phyloP scores from a whole-genome alignment of 257 asterid species.

The Forsythia suspensa region DNA sequence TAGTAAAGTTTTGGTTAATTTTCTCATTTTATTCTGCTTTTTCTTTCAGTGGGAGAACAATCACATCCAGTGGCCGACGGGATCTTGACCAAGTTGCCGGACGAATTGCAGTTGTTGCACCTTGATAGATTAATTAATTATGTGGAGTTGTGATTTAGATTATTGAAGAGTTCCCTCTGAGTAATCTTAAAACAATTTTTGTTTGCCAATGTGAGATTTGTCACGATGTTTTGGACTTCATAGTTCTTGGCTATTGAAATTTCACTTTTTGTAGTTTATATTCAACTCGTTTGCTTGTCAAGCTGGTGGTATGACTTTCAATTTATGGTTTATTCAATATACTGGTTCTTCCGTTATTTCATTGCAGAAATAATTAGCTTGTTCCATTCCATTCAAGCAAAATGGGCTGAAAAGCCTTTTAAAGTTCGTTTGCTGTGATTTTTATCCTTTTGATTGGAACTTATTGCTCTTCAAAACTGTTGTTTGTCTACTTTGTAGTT shows the following conservation, averaged over 20 bases:
- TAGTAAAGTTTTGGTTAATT: neutral
- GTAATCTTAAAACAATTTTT: conserved; percentile 19
- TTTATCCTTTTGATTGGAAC: no score
- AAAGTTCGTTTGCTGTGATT: no score
- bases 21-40: neutral
- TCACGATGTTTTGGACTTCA: conserved; percentile 14
- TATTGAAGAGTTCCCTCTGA: conserved; percentile 21
- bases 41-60: conserved; percentile 67
- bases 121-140: conserved; percentile 25
- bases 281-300: neutral
- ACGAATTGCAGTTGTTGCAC: conserved; percentile 56
- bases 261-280: neutral
- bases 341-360: neutral
- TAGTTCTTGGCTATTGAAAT: conserved; percentile 23
- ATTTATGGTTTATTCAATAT: neutral
- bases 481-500: no score
- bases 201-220: conserved; percentile 15
- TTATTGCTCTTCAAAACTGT: no score
- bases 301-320: neutral
- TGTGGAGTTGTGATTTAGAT: neutral
- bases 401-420: neutral
- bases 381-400: neutral
- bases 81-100: conserved; percentile 96
- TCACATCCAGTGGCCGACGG: conserved; percentile 79
- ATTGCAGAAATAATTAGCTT: neutral